Evolutionary conservation across 2,329 filamentous ascomycete genomes (phyloP), one percentile per base, ranked within the genome.

Genomic region (Pseudogymnoascus sp.): DNA sequence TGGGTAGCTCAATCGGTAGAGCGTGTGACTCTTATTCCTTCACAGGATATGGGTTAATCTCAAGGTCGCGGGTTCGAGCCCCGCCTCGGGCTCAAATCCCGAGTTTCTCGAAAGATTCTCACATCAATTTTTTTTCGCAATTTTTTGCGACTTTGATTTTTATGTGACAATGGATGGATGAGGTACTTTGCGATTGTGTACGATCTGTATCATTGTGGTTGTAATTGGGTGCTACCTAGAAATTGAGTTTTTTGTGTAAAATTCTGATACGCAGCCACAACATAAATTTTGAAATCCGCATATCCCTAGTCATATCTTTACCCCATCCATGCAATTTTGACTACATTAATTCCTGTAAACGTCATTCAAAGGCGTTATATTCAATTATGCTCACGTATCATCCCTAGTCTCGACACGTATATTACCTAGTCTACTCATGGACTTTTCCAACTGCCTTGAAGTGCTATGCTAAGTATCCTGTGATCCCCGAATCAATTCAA

Each of bases 1-100:
- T 59, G 57, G 57, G 57, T 85, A 84, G 82, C 82, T 84, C 82
- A 84, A 84, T 84, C 81, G 81, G 82, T 86, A 87, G 84, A 87
- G 83, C 84, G 83, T 86, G 80, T 85, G 84, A 86, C 84, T 86
- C 84, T 78, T 78, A 78, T 36, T 58, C 17, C 17, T 17, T 17
- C 17, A 17, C 17, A 17, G 17, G 17, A 17, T 17, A 17, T 17
- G 17, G 17, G 17, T 17, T 54, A 54, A 54, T 54, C 47, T 54
- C 47, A 54, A 54, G 47, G 47, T 54, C 47, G 47, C 47, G 47
- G 47, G 47, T 54, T 54, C 47, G 47, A 54, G 47, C 47, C 47
- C 47, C 47, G 47, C 47, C 47, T 54, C 47, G 47, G 47, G 47
- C 47, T 54, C 47, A 54, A 54, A 33, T 33, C 47, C 47, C 47